Base-by-base conservation (phyloP, 169 alveolate species). In the Plasmodium ovale region DNA sequence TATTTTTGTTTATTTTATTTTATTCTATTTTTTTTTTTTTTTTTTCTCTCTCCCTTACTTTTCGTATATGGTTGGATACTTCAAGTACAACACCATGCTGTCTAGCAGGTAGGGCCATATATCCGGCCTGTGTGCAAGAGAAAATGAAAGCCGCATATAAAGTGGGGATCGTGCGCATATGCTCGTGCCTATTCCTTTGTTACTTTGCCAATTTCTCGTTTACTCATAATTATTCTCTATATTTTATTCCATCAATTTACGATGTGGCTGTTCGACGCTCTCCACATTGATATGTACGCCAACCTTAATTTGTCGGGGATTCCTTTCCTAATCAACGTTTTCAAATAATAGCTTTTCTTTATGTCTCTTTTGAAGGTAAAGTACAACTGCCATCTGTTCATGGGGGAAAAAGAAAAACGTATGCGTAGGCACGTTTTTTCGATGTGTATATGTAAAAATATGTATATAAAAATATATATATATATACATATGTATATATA, bases 251-350 rank as follows among this genome's bases (percentile, higher is more conserved):
- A n/a, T n/a, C n/a, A n/a, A n/a, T n/a, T n/a, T n/a, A n/a, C n/a
- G n/a, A n/a, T n/a, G n/a, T n/a, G n/a, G n/a, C n/a, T n/a, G n/a
- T n/a, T n/a, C n/a, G n/a, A n/a, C 14, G n/a, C 21, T 47, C 29
- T 33, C 35, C 14, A 35, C 5, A 19, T n/a, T 54, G 3, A 54
- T n/a, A 25, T 21, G 27, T 23, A 12, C 49, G 35, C 42, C 56
- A 14, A 93, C 96, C 96, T 72, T 60, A 84, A 88, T 33, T 93
- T 88, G 54, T 93, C 96, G 37, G 96, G 96, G 33, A 93, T 90
- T 19, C 96, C 96, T 79, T 93, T 93, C 69, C 96, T 70, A 56
- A 93, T 89, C 47, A 93, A 59, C 31, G 92, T 69, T 70, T 93
- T 93, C 62, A 92, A 53, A 39, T 67, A 87, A 39, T 65, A 49